Evolutionary conservation across 2,329 filamentous ascomycete species (phyloP), one percentile per base, ranked within the genome.

Genomic region (Hymenoscyphus occultus): DNA sequence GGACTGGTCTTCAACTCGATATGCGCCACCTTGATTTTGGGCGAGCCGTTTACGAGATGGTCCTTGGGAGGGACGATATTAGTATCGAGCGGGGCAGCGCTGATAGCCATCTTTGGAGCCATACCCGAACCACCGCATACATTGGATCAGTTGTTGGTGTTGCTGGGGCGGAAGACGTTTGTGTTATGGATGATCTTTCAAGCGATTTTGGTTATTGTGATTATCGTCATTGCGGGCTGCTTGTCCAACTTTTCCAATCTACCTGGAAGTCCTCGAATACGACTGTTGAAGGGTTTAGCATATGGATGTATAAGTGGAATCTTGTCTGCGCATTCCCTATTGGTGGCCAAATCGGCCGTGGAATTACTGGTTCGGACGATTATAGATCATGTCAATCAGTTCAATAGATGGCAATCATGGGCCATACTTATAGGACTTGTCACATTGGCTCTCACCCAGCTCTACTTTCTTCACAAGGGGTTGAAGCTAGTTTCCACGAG

Each of bases 1-100:
- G 95, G 95, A 56, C 84, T 99, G 63, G 95, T 99, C 68, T 99
- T 99, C 83, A 99, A 99, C 81, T 97, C 94, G 64, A 92, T 98
- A 77, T 97, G 96, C 83, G 95, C 95, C 67, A 96, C 93, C 56
- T 80, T 98, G 64, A 92, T 98, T 73, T 85, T 99, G 59, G 89
- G 90, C 74, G 94, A 99, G 78, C 92, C 93, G 4, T 99, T 98
- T 78, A 98, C 95, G 61, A 86, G 86, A 76, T 96, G 93, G 84
- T 97, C 94, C n/a, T 83, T 96, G 45, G 86, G 91, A 73, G 95
- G 95, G 45, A 99, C 95, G 1, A 73, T 95, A 61, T 85, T 99
- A 60, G 95, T 98, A 54, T 94, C 92, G 68, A 83, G 82, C 28
- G 95, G 95, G 62, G 95, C 95, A n/a, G 82, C 96, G 5, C 79